Evolutionary conservation across 306 rosid species (phyloP).

Genomic region (Fagus sylvatica): DNA sequence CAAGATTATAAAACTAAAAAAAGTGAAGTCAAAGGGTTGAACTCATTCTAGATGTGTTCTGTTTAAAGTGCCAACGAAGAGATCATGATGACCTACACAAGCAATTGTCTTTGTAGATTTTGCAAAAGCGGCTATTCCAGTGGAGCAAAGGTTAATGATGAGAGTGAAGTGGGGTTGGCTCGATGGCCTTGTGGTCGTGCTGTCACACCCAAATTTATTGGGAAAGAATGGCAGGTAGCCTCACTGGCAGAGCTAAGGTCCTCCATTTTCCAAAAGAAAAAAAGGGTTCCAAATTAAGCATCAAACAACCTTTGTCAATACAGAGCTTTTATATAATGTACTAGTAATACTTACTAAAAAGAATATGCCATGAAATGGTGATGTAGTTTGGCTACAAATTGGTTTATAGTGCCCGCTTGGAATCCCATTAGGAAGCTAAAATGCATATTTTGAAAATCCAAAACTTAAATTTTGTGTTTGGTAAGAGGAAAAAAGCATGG

Average conservation of each 20-base stretch:
- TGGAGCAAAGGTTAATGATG: slow-evolving; percentile 40
- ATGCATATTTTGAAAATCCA: no score
- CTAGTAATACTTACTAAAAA: no score
- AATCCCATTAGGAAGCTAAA: no score
- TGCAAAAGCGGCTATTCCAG: no score
- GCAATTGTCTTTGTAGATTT: no score
- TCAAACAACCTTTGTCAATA: slow-evolving; percentile 16
- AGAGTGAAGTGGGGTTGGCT: slow-evolving; percentile 29
- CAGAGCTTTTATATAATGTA: background rate
- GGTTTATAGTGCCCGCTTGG: no score
- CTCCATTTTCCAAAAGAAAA: no score
- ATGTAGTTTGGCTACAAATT: no score
- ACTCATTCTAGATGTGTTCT: slow-evolving; percentile 20
- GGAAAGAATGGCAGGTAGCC: slow-evolving; percentile 16
- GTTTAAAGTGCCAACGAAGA: slow-evolving; percentile 30
- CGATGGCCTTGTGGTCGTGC: slow-evolving; percentile 20
- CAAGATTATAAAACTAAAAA: background rate
- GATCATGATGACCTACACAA: slow-evolving; percentile 17
- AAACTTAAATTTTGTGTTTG: no score
- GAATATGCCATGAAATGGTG: background rate
- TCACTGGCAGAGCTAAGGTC: slow-evolving; percentile 21
- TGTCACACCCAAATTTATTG: slow-evolving; percentile 43
- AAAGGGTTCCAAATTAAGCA: no score
- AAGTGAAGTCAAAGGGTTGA: slow-evolving; percentile 33
- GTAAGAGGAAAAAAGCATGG: no score